A percentile compares a stretch with the other conserved stretches of the same genome.
Conservation (phyloP, 208 protist genomes). For the Acanthamoeba healyi region DNA sequence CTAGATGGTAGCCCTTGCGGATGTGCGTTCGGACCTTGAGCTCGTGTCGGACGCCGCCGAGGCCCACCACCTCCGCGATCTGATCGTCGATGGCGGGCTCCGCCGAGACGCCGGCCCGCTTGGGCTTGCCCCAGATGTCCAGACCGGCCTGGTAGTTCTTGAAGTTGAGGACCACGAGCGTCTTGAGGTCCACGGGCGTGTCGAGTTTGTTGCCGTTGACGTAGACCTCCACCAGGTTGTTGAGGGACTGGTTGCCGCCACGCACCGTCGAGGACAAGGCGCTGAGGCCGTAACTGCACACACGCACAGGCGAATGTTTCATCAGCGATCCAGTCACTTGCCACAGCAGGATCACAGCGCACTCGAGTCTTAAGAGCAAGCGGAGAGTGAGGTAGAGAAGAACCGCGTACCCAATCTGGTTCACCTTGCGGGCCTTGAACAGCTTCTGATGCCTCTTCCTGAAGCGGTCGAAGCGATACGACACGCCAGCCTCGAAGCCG, state of each 20-base stretch:
- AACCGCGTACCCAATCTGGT: slow-evolving; percentile 50
- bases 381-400: too few species aligned
- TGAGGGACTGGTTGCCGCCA: slow-evolving; percentile 30
- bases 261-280: neutral
- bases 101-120: neutral
- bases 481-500: slow-evolving; percentile 27
- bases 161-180: slow-evolving; percentile 62
- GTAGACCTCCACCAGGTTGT: slow-evolving; percentile 60
- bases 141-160: slow-evolving; percentile 44
- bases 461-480: neutral
- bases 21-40: neutral
- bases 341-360: too few species aligned
- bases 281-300: neutral
- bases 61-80: slow-evolving; percentile 47
- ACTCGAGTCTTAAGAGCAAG: neutral
- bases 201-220: neutral
- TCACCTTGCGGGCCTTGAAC: slow-evolving; percentile 23
- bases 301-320: too few species aligned
- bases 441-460: slow-evolving; percentile 36
- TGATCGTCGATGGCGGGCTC: slow-evolving; percentile 37
- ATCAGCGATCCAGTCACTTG: too few species aligned
- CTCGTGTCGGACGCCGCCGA: slow-evolving; percentile 19
- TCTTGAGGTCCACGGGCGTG: slow-evolving; percentile 13
- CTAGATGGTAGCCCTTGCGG: slow-evolving; percentile 15
- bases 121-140: slow-evolving; percentile 7